A percentile compares a stretch with the other conserved stretches of the same genome.
phyloP scores from a whole-genome alignment of 306 rosid species.

The Spatholobus suberectus region DNA sequence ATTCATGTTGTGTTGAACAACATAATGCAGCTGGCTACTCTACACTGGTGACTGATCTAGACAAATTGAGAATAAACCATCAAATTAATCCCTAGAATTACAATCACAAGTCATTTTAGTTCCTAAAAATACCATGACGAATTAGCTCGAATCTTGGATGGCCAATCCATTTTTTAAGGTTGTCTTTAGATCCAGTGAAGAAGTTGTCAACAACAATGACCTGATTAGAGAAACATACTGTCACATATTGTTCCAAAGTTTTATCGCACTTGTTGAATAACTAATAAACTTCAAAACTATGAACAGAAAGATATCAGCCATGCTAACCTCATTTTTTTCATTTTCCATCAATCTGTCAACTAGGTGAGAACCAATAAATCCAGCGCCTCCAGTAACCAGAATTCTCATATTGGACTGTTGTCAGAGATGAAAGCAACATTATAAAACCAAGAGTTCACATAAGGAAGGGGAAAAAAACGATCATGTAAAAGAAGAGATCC shows the following conservation, averaged over 20 bases:
- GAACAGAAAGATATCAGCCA: neutral
- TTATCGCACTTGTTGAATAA: conserved; percentile 2
- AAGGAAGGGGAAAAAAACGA: neutral
- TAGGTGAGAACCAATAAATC: conserved; percentile 95
- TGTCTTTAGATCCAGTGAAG: conserved; percentile 95
- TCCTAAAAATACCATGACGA: conserved; percentile 73
- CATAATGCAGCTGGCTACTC: neutral
- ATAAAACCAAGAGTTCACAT: neutral
- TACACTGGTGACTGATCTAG: neutral
- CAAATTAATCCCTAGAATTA: neutral
- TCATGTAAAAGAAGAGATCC: neutral
- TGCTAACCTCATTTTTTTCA: conserved; percentile 84
- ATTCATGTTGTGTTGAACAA: conserved; percentile 6
- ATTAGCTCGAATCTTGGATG: conserved; percentile 96
- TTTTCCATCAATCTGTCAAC: conserved; percentile 91
- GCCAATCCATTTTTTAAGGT: conserved; percentile 89
- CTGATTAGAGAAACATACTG: conserved; percentile 47
- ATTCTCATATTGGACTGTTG: conserved; percentile 94
- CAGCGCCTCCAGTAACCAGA: conserved; percentile 98
- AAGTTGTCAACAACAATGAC: conserved; percentile 89
- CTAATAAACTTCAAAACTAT: conserved; percentile 18
- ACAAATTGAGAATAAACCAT: neutral
- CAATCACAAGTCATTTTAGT: neutral
- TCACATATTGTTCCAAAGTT: conserved; percentile 8
- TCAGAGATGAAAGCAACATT: conserved; percentile 15